Conservation (phyloP, 306 rosid genomes). For the Hippophae rhamnoides region DNA sequence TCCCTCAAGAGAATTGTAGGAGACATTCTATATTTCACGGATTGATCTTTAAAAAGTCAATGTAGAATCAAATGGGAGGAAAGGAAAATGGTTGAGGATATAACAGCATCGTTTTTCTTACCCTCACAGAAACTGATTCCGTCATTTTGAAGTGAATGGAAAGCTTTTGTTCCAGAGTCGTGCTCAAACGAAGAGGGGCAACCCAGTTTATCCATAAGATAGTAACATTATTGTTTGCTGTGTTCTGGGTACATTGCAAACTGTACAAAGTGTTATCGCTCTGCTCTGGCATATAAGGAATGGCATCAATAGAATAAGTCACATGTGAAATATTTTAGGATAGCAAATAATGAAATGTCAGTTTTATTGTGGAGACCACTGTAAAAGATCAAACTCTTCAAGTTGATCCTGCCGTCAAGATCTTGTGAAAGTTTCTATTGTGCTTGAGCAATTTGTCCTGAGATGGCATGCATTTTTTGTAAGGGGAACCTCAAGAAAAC, state of each 20-base stretch:
- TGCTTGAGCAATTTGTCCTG: conserved; percentile 26
- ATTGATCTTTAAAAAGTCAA: not conserved
- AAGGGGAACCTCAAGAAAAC: conserved; percentile 22
- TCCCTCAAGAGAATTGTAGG: conserved; percentile 1
- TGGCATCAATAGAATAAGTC: not conserved
- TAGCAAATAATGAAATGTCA: not conserved
- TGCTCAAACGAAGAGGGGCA: not conserved
- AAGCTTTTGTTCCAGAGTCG: not conserved
- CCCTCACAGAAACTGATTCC: not conserved
- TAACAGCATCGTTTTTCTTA: not conserved
- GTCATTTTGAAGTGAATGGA: not conserved
- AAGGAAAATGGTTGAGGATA: not conserved
- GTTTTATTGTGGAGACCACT: not conserved
- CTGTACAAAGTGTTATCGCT: not conserved
- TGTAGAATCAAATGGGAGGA: not conserved
- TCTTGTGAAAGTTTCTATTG: conserved; percentile 14
- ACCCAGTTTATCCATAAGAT: not conserved
- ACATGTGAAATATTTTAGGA: not conserved
- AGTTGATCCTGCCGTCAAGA: conserved; percentile 24
- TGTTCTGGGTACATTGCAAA: not conserved
- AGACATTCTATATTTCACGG: conserved; percentile 1
- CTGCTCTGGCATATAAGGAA: not conserved
- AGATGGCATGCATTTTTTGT: conserved; percentile 33
- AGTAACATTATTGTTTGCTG: conserved; percentile 1
- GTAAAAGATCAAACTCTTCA: conserved; percentile 10